phyloP scores from a whole-genome alignment of 208 protist genomes.

The Phytomonas francai region DNA sequence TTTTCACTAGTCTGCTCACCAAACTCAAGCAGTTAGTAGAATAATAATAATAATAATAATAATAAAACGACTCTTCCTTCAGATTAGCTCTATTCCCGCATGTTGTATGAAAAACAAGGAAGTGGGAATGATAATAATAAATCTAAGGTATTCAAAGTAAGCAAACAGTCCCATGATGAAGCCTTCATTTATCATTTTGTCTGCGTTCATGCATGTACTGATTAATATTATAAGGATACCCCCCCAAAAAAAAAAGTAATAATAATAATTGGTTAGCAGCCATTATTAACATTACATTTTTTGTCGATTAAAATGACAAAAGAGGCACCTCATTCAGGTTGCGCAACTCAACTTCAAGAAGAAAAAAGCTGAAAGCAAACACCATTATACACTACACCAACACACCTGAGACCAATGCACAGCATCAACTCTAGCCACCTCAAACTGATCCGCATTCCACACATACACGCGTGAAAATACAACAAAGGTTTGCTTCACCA shows the following conservation, averaged over 20 bases:
- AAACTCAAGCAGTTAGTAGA: not conserved
- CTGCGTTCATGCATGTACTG: not conserved
- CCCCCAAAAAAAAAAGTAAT: not conserved
- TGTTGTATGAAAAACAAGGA: not conserved
- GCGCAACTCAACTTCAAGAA: conserved; percentile 3
- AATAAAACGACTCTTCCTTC: not conserved
- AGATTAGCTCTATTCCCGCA: not conserved
- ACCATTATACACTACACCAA: not conserved
- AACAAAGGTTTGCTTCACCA: not conserved
- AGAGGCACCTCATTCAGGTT: not conserved
- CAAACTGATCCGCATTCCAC: not conserved
- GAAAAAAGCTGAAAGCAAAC: not conserved
- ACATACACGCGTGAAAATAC: not conserved
- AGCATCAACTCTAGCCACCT: not conserved
- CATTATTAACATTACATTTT: not conserved
- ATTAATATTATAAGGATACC: not conserved
- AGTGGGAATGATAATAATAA: not conserved
- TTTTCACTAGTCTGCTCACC: not conserved
- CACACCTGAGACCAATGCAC: not conserved
- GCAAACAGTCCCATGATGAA: not conserved
- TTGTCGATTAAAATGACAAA: not conserved
- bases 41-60: not conserved
- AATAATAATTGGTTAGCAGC: not conserved
- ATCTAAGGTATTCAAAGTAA: not conserved
- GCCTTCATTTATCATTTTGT: not conserved